A percentile compares a stretch with the other conserved stretches of the same genome.
Conservation (phyloP, 164 flowering plant species). For the Cinnamomum micranthum region DNA sequence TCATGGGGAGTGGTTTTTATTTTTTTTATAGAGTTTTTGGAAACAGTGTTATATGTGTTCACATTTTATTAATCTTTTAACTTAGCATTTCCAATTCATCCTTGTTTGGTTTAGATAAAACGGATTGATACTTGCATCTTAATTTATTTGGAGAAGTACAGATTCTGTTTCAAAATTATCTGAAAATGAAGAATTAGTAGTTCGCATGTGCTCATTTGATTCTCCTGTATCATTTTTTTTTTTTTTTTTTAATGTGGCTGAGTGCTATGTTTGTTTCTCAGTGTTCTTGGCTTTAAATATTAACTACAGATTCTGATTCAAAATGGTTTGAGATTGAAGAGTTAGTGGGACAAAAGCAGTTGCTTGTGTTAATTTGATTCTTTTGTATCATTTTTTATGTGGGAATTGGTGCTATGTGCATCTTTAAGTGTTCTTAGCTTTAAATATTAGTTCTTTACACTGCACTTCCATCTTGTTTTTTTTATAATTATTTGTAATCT, state of each 20-base stretch:
- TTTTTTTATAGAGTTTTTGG: not conserved
- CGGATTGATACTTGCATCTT: no score
- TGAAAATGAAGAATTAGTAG: not conserved
- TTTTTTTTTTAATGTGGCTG: no score
- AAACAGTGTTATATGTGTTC: not conserved
- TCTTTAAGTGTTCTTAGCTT: slow-evolving; percentile 2
- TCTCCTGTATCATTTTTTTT: not conserved
- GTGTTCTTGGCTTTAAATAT: no score
- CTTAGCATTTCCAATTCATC: not conserved
- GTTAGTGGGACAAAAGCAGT: not conserved
- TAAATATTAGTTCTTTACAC: slow-evolving; percentile 2
- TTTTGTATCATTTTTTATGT: not conserved
- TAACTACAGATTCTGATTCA: not conserved
- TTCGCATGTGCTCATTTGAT: not conserved
- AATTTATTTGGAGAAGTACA: not conserved
- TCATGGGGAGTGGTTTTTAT: no score
- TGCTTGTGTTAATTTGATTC: not conserved
- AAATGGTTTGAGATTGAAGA: not conserved
- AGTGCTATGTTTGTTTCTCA: no score
- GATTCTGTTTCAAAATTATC: not conserved
- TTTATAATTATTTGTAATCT: not conserved
- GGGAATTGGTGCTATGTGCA: not conserved
- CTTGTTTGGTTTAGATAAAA: no score
- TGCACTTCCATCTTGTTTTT: not conserved
- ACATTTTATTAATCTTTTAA: no score